Evolutionary conservation across 208 protist genomes (phyloP), one percentile per base, ranked within the genome.

Genomic region (Leishmania tropica): DNA sequence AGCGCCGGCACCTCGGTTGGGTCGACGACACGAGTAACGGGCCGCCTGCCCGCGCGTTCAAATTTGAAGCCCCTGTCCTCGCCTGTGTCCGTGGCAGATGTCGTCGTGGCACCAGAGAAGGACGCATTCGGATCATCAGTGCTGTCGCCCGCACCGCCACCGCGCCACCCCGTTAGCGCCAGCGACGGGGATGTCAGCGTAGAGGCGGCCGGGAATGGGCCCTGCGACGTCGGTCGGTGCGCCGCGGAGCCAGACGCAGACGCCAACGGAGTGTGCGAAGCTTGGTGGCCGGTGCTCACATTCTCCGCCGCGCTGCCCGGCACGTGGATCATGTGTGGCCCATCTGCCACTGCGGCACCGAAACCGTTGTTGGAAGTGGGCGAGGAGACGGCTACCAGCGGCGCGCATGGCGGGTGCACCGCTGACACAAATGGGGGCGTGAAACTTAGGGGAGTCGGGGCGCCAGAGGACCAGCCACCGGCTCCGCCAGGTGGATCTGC

Each of bases 1-100:
- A 86, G 83, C 78, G 64, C 51, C 2, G 83, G 83, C 58, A 86
- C 78, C 64, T 82, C 83, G 19, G 78, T 86, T 13, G 83, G 83
- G 58, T 86, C 78, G 31, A 86, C 68, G 42, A 71, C 65, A 48
- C n/a, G 3, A 58, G 76, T 17, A 42, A 17, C 45, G 10, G 1
- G 2, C 3, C 35, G 76, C 47, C 45, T 13, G 45, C 8, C 35
- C 37, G 72, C 31, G 5, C 58, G 47, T 21, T 78, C 75, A 56
- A 62, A 5, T 21, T 40, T 2, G 37, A 40, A 15, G 7, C 56
- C 24, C 3, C 4, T 54, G 21, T 60, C n/a, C 13, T 54, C 47
- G 24, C 71, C 13, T 5, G 21, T 19, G 56, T 40, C 3, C 75
- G 21, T 28, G 54, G 53, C 40, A 48, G 75, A 48, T 42, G 75